Base-by-base conservation (phyloP, 2,329 filamentous ascomycete genomes). In the Colletotrichum plurivorum region DNA sequence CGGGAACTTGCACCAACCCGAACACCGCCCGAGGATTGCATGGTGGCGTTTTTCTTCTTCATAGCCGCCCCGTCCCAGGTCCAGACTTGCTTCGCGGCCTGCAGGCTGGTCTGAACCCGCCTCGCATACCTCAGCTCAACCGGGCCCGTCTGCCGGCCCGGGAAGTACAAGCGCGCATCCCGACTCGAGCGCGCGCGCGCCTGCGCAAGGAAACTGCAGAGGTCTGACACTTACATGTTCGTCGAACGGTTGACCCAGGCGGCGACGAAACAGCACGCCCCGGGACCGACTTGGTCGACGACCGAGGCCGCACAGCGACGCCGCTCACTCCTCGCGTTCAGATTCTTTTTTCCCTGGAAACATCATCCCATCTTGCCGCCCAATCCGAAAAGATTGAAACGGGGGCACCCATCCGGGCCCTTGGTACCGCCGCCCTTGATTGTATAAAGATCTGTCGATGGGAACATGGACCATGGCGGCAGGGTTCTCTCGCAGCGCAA, bases 11-110 rank as follows among this genome's bases (percentile, higher is more conserved):
- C 55, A 41, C 62, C 18, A 66, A 22, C 49, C 62, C 66, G 62
- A 59, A 49, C 20, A 31, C 62, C 66, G 66, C 66, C 66, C 66
- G 66, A 69, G 55, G n/a, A 41, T 12, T 69, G 66, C 66, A 69
- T 69, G 55, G 66, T 49, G 55, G 66, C 49, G 61, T 20, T 20
- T 13, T 51, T 54, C 13, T 10, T 2, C n/a, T 36, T 25, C 7
- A 25, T 31, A 18, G n/a, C 55, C 31, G n/a, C 15, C 55, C 55
- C 22, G 22, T 55, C 36, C 13, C 48, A 18, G 20, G n/a, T 25
- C 45, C 16, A 45, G 43, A 51, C 27, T 59, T 45, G 7, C 61
- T n/a, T 69, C 49, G 49, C 62, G 18, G 22, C 66, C 41, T 69
- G 49, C 55, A 69, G 62, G 8, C 10, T 48, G 61, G 54, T 58